Evolutionary conservation across 2,329 filamentous ascomycete species (phyloP), one percentile per base, ranked within the genome.

Genomic region (Aspergillus viridinutans): DNA sequence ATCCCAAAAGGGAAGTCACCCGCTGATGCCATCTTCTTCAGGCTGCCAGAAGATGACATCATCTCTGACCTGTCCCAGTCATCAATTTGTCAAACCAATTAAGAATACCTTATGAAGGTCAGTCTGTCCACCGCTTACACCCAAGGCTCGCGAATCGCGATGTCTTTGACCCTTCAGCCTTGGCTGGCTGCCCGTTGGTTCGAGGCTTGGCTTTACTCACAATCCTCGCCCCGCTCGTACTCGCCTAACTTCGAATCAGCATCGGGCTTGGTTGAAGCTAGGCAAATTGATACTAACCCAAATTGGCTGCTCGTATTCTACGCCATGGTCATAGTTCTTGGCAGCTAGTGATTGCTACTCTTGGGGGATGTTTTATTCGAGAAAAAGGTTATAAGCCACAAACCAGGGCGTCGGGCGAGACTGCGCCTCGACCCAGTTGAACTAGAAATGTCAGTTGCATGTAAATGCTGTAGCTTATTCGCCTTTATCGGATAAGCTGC

Each of bases 181-280:
- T 5, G 29, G 29, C 29, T 35, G 5, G 4, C 14, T 17, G 14
- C 4, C 32, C 32, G 32, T 35, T 35, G 32, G 14, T 32, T 35
- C 14, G 14, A 35, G 14, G 14, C 32, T 35, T 32, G 29, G 12
- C 29, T 32, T 32, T 35, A 17, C 32, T 17, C 32, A 14, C 32
- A 21, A 25, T 40, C 28, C 57, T 55, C 50, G 59, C 59, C 55
- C 43, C 50, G 57, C 59, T 61, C 59, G 57, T 61, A 61, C 59
- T 61, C 57, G 57, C 20, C 43, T 23, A 47, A 47, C 43, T 6
- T 25, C 43, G 43, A 47, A 47, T 47, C 43, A 47, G 43, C 20
- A 25, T 26, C 12, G 6, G 17, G 5, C 55, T 53, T 40, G 26
- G 45, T 17, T 17, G 48, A 38, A 35, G 32, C 23, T 28, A 14